Evolutionary conservation across 108 stramenopile genomes (phyloP).

Genomic region (Craspedostauros australis): DNA sequence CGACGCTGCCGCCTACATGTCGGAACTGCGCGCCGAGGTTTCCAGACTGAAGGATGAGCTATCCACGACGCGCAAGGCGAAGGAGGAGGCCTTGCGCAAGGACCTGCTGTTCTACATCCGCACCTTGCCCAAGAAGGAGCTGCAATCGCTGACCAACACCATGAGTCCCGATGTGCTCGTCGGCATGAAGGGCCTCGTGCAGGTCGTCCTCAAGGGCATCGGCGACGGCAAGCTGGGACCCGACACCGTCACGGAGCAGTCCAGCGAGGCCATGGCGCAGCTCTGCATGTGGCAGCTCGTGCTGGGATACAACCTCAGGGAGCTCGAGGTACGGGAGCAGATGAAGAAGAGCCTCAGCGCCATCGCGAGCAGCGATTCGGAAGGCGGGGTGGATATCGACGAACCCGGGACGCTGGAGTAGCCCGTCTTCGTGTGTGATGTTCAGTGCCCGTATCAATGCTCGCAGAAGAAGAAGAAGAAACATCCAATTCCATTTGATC

Average conservation of each 20-base stretch:
- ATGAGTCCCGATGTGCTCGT: constrained; percentile 90
- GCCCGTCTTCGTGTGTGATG: background rate
- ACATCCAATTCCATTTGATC: no score
- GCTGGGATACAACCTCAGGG: constrained; percentile 90
- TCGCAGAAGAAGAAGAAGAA: no score
- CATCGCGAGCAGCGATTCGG: background rate
- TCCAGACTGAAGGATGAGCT: constrained; percentile 63
- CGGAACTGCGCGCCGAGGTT: constrained; percentile 82
- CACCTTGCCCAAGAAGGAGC: constrained; percentile 78
- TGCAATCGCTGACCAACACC: constrained; percentile 67
- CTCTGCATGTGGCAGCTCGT: constrained; percentile 98
- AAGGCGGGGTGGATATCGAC: constrained; percentile 7
- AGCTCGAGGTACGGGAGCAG: constrained; percentile 87
- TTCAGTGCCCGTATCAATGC: no score
- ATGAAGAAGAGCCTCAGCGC: constrained; percentile 41
- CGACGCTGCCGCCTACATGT: constrained; percentile 89
- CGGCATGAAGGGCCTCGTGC: constrained; percentile 91
- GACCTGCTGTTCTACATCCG: constrained; percentile 91
- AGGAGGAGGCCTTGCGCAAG: constrained; percentile 76
- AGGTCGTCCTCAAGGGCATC: constrained; percentile 67
- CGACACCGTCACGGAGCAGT: constrained; percentile 86
- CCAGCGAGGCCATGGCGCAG: constrained; percentile 88
- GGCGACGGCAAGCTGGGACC: constrained; percentile 64
- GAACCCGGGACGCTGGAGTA: constrained; percentile 28
- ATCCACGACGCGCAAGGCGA: constrained; percentile 39